phyloP scores from a whole-genome alignment of 208 protist genomes.

The Naegleria lovaniensis region DNA sequence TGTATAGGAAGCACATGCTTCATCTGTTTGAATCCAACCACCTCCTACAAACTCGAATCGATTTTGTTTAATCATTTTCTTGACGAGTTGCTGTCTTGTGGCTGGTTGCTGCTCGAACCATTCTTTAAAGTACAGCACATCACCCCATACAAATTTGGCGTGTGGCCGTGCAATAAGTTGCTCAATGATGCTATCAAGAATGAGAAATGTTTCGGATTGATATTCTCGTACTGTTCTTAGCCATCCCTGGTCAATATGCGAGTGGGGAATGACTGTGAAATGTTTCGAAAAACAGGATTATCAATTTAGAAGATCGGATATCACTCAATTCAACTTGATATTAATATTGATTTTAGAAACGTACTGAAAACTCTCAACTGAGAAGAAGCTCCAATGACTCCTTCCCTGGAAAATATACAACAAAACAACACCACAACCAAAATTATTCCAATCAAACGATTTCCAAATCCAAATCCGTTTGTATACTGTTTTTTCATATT shows the following conservation, averaged over 20 bases:
- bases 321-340: no score
- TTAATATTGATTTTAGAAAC: no score
- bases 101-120: slow-evolving; percentile 48
- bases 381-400: no score
- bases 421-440: no score
- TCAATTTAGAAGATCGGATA: no score
- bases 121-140: slow-evolving; percentile 40
- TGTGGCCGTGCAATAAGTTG: slow-evolving; percentile 29
- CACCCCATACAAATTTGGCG: slow-evolving; percentile 52
- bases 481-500: no score
- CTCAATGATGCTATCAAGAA: slow-evolving; percentile 45
- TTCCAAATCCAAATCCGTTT: no score
- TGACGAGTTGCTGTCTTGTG: slow-evolving; percentile 17
- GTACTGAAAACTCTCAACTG: no score
- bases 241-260: slow-evolving; percentile 59
- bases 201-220: slow-evolving; percentile 34
- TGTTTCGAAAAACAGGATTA: no score
- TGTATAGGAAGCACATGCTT: slow-evolving; percentile 41
- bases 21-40: slow-evolving; percentile 58
- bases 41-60: slow-evolving; percentile 55
- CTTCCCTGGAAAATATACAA: no score
- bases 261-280: slow-evolving; percentile 40
- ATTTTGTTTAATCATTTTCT: slow-evolving; percentile 37
- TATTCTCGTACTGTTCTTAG: slow-evolving; percentile 46
- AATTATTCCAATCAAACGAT: no score